These are phyloP conservation scores for Saturnispora halmiae DNA, from an alignment of 805 yeast genomes.

Conservation along the genomic window DNA sequence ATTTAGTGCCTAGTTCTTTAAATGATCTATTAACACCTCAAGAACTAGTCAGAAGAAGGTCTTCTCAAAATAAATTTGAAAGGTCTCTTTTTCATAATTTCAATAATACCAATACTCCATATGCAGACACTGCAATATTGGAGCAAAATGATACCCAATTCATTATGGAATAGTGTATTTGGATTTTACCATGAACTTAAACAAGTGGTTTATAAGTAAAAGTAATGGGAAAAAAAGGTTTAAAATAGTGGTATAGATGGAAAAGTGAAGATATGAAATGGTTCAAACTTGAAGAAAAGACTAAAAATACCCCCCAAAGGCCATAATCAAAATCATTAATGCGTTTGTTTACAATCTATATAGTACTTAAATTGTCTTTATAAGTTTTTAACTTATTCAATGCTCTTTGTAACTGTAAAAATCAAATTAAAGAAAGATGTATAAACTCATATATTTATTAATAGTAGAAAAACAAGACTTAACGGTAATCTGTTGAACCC, in stretches of 20 bases:
- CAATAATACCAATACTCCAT: constrained; percentile 11
- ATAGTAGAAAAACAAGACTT: neutral
- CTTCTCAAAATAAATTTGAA: constrained; percentile 31
- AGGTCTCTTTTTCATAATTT: constrained; percentile 6
- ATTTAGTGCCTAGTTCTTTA: constrained; percentile 71
- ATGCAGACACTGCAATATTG: constrained; percentile 11
- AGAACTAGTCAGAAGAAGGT: constrained; percentile 58
- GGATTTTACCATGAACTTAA: no score
- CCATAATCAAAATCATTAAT: no score
- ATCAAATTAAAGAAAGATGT: neutral
- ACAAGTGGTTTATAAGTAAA: no score
- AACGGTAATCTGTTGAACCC: constrained; percentile 85
- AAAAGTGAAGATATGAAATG: no score
- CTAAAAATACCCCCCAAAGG: no score
- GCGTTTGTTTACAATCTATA: no score
- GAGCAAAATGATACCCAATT: constrained; percentile 29
- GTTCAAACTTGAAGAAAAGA: no score
- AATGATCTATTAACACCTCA: constrained; percentile 78
- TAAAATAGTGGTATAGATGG: no score
- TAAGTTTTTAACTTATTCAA: no score
- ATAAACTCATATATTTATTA: no score
- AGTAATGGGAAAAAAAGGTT: no score
- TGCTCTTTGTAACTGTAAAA: neutral
- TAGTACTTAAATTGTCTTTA: no score
- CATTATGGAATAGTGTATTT: constrained; percentile 27